Evolutionary conservation across 768 basidiomycete genomes (phyloP).

Genomic region (Gyrodon lividus): DNA sequence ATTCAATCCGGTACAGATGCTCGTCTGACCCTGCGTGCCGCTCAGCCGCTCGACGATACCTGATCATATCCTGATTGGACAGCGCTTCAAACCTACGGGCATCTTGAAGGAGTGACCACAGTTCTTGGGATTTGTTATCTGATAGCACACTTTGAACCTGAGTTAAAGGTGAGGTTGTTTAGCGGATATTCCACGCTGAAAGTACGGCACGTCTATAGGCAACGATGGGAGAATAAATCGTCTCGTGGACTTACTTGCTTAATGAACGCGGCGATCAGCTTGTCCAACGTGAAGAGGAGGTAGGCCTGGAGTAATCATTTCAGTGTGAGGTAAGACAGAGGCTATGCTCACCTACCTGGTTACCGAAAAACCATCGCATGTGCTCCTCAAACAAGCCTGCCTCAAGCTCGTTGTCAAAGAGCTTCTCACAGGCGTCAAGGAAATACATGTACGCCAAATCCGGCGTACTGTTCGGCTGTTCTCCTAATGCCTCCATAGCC

Average conservation of each 20-base stretch:
- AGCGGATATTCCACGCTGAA: background rate
- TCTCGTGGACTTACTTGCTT: slow-evolving; percentile 68
- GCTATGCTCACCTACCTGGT: slow-evolving; percentile 52
- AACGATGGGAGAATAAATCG: background rate
- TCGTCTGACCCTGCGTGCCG: slow-evolving; percentile 72
- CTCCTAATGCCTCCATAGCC: slow-evolving; percentile 60
- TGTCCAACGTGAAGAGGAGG: slow-evolving; percentile 91
- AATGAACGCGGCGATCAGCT: slow-evolving; percentile 81
- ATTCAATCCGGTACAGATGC: slow-evolving; percentile 75
- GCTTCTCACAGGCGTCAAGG: slow-evolving; percentile 86
- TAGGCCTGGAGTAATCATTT: slow-evolving; percentile 66
- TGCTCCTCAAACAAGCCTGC: slow-evolving; percentile 92
- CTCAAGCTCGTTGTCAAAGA: slow-evolving; percentile 93
- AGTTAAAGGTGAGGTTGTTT: slow-evolving; percentile 2
- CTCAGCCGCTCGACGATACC: slow-evolving; percentile 80
- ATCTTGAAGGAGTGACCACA: slow-evolving; percentile 72
- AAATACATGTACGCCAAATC: slow-evolving; percentile 87
- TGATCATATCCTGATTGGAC: slow-evolving; percentile 64
- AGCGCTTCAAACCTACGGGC: slow-evolving; percentile 53
- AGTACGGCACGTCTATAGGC: background rate
- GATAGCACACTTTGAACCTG: slow-evolving; percentile 85
- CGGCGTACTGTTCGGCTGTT: slow-evolving; percentile 43
- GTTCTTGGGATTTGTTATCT: slow-evolving; percentile 84
- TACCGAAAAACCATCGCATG: slow-evolving; percentile 92
- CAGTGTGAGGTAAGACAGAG: background rate